These are phyloP conservation scores for Rostrohypoxylon terebratum DNA, from an alignment of 495 filamentous ascomycete genomes.

Conservation along the genomic window DNA sequence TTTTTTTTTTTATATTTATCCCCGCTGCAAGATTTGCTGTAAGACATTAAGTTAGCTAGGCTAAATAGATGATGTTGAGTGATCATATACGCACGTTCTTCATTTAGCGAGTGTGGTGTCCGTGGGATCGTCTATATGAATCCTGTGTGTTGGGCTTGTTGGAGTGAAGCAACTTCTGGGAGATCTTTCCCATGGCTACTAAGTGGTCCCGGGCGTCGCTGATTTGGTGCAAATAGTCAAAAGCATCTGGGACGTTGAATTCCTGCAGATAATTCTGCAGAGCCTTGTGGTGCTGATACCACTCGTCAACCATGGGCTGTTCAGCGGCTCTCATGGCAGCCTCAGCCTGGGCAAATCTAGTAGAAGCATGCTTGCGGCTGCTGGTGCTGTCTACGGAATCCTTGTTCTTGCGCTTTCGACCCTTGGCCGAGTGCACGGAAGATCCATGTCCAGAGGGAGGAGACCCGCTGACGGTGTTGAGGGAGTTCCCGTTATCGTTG, in stretches of 20 bases:
- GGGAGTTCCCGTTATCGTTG: conserved; percentile 70
- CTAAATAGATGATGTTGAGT: not conserved
- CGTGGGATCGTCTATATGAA: conserved; percentile 48
- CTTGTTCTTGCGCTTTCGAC: conserved; percentile 64
- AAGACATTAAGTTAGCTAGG: conserved; percentile 23
- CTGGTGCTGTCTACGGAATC: conserved; percentile 56
- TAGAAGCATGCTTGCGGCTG: conserved; percentile 57
- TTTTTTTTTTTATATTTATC: not conserved
- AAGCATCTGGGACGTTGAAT: conserved; percentile 60
- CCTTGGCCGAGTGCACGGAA: conserved; percentile 53
- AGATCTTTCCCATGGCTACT: conserved; percentile 58
- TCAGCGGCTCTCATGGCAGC: conserved; percentile 48
- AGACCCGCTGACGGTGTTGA: conserved; percentile 47
- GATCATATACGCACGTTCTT: conserved; percentile 34
- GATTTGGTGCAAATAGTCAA: conserved; percentile 57
- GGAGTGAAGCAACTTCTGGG: conserved; percentile 45
- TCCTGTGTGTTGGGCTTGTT: conserved; percentile 47
- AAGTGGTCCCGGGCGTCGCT: conserved; percentile 59
- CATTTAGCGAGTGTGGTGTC: conserved; percentile 49
- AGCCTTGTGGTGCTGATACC: conserved; percentile 62
- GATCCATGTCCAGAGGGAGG: conserved; percentile 52
- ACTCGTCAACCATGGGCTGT: conserved; percentile 56
- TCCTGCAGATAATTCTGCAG: conserved; percentile 57
- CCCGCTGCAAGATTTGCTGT: conserved; percentile 6
- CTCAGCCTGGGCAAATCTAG: conserved; percentile 47